Evolutionary conservation across 441 rosid genomes (phyloP), one percentile per base, ranked within the genome.

Genomic region (Mallotus repandus): DNA sequence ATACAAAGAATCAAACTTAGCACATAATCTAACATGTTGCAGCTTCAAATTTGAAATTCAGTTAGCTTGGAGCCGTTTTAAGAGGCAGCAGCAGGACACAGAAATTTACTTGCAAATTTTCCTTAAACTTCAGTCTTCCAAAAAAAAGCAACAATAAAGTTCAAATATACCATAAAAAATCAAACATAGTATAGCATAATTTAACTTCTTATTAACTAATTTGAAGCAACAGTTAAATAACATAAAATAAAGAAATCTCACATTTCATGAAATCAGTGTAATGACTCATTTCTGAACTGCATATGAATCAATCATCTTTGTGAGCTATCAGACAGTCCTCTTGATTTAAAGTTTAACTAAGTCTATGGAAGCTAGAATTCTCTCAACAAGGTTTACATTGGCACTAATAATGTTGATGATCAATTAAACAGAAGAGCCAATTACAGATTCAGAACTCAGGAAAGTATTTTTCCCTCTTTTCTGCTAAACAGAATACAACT

Each of bases 1-100:
- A 65, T 72, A 5, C 32, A 54, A 64, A 61, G n/a, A 49, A 68
- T 81, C 81, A 69, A 22, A 12, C 25, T 4, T 21, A 32, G 19
- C n/a, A 19, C 32, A 63, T 25, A n/a, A 25, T 4, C 29, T 65
- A 55, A 29, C 38, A 50, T 7, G 15, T 15, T 49, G 8, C 57
- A 75, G 66, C 68, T 64, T n/a, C 65, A 13, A 15, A 54, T 21
- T 66, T 56, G 53, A 68, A 61, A 76, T 46, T 63, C 54, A 14
- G 18, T 29, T 18, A 55, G 16, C 9, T 22, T 11, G 32, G 65
- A 73, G 29, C 8, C 73, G 18, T 50, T 65, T 73, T 46, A 50
- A 50, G 48, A 63, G 13, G 64, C 63, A 70, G 49, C 25, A 56
- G 46, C 16, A 63, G 58, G 50, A 18, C 10, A 25, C 5, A 63